Evolutionary conservation across 495 filamentous ascomycete species (phyloP).

Genomic region (Aspergillus sclerotiicarbonarius): DNA sequence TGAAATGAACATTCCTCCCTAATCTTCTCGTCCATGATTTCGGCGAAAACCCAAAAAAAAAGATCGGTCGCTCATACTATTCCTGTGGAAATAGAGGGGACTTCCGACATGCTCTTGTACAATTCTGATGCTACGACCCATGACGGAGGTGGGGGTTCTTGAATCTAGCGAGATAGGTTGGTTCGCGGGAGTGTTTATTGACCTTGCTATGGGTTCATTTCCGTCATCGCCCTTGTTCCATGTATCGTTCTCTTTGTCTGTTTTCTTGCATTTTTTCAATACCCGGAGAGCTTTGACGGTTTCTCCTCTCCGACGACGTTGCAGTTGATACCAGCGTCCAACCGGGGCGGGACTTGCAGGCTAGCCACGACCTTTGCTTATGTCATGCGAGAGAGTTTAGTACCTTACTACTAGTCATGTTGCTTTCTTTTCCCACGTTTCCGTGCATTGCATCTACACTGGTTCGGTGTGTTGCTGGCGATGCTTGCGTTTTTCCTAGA

Average conservation of each 20-base stretch:
- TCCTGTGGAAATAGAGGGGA: conserved; percentile 18
- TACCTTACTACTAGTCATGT: conserved; percentile 5
- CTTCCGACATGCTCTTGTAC: conserved; percentile 26
- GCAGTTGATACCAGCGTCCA: background rate
- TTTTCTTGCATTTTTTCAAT: conserved; percentile 27
- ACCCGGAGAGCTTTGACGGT: conserved; percentile 23
- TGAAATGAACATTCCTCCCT: conserved; percentile 20
- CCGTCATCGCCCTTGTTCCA: too few relatives aligned
- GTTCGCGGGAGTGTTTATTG: conserved; percentile 16
- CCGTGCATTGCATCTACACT: conserved; percentile 24
- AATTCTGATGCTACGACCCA: conserved; percentile 17
- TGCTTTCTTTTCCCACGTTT: conserved; percentile 4
- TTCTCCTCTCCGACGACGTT: conserved; percentile 2
- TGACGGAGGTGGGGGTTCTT: conserved; percentile 13
- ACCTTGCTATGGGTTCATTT: conserved; percentile 4
- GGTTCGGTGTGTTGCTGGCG: conserved; percentile 22
- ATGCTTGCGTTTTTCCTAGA: conserved; percentile 19
- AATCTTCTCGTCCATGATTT: conserved; percentile 35
- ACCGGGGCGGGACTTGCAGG: conserved; percentile 13
- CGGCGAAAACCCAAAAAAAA: conserved; percentile 21
- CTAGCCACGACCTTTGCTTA: conserved; percentile 19
- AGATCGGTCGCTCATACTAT: conserved; percentile 29
- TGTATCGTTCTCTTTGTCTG: conserved; percentile 9
- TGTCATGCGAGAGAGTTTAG: conserved; percentile 15
- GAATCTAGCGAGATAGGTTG: conserved; percentile 23